A percentile compares a stretch with the other conserved stretches of the same genome.
phyloP scores from a whole-genome alignment of 306 rosid genomes.

The Lagenaria siceraria region DNA sequence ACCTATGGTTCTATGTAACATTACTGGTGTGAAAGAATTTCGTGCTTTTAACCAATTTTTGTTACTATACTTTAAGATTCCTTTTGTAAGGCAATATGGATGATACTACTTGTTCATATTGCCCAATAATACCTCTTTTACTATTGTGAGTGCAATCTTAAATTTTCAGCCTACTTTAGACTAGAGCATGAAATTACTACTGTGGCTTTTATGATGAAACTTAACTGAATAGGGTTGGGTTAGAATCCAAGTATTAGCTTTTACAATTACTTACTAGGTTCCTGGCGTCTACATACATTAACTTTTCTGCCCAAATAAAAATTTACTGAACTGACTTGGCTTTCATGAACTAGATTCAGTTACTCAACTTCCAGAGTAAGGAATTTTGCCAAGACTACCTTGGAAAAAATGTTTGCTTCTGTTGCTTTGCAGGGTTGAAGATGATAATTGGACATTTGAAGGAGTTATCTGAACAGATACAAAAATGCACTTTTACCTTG shows the following conservation, averaged over 20 bases:
- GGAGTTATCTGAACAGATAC: neutral
- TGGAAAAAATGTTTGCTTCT: neutral
- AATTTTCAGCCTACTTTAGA: conserved; percentile 20
- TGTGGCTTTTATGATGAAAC: conserved; percentile 14
- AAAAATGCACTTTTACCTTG: neutral
- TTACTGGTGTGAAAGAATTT: conserved; percentile 36
- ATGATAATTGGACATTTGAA: neutral
- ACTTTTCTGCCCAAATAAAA: neutral
- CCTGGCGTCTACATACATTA: neutral
- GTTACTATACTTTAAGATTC: conserved; percentile 23
- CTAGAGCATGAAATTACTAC: conserved; percentile 9
- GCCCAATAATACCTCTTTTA: conserved; percentile 27
- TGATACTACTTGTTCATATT: conserved; percentile 22
- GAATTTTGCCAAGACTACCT: neutral
- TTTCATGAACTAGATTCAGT: neutral
- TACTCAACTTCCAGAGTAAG: neutral
- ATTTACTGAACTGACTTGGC: neutral
- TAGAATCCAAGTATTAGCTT: neutral
- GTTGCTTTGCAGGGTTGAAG: conserved; percentile 6
- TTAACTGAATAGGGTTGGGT: conserved; percentile 4
- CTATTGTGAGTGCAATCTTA: conserved; percentile 29
- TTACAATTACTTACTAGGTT: neutral
- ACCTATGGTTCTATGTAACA: conserved; percentile 46
- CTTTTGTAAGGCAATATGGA: conserved; percentile 29
- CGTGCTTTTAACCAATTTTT: conserved; percentile 16